Percentiles rank a stretch among this genome's conserved stretches.
Evolutionary conservation across 1,284 basidiomycete species (phyloP).

Genomic region (Pseudozyma hubeiensis): DNA sequence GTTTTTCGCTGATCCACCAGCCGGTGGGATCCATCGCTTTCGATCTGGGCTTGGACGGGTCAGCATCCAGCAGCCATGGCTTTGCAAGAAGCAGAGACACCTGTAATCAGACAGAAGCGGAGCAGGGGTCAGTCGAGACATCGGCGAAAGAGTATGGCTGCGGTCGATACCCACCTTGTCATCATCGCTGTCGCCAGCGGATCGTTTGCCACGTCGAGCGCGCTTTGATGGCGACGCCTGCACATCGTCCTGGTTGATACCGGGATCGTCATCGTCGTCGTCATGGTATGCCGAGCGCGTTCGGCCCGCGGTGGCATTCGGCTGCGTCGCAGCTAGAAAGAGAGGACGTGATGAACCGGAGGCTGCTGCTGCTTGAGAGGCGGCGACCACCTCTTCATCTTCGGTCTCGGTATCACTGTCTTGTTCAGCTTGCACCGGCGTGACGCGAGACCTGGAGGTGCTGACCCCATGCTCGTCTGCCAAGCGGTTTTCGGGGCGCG

Average conservation of each 20-base stretch:
- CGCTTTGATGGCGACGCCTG: conserved; percentile 31
- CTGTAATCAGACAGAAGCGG: background rate
- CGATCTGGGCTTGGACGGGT: conserved; percentile 49
- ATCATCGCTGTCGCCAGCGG: conserved; percentile 16
- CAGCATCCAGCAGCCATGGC: conserved; percentile 75
- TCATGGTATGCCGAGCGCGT: conserved; percentile 14
- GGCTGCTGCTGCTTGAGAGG: conserved; percentile 2
- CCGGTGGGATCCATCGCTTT: conserved; percentile 73
- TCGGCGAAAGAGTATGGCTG: background rate
- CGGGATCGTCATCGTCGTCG: conserved; percentile 13
- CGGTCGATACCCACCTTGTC: conserved; percentile 18
- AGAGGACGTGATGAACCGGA: background rate
- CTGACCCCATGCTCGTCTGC: background rate
- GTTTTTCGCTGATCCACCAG: conserved; percentile 78
- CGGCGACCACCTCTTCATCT: conserved; percentile 19
- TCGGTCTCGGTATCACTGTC: conserved; percentile 42
- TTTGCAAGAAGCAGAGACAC: conserved; percentile 73
- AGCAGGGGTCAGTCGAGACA: background rate
- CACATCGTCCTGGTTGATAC: conserved; percentile 14
- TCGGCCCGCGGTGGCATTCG: background rate
- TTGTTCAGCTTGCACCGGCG: background rate
- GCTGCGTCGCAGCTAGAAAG: background rate
- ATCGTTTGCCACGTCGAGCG: conserved; percentile 17
- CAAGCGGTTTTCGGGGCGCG: background rate
- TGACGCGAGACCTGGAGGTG: background rate